These are phyloP conservation scores for Cercospora citrullina DNA, from an alignment of 2,329 filamentous ascomycete species.

Conservation along the genomic window DNA sequence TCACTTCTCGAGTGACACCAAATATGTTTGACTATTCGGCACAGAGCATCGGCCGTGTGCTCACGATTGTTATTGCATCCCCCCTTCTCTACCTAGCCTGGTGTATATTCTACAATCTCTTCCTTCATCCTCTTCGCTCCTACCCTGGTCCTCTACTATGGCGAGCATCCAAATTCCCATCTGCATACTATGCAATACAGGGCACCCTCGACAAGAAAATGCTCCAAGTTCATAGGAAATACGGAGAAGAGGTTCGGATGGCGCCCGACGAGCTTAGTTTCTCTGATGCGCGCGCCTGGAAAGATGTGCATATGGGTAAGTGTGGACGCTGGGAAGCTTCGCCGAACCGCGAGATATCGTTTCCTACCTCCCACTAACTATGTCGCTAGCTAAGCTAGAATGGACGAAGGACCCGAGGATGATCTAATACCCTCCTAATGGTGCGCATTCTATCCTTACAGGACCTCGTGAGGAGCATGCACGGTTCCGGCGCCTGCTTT, in stretches of 20 bases:
- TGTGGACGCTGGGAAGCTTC: too few species aligned
- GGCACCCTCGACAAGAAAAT: slow-evolving; percentile 17
- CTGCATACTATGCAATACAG: slow-evolving; percentile 12
- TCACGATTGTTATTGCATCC: slow-evolving; percentile 5
- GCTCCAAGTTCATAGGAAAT: slow-evolving; percentile 37
- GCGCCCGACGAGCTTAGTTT: slow-evolving; percentile 52
- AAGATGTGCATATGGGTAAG: slow-evolving; percentile 42
- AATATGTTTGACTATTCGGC: not conserved
- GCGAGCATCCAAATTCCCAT: slow-evolving; percentile 14
- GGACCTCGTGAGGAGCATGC: slow-evolving; percentile 19
- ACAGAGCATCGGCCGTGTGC: not conserved
- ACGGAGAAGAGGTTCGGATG: slow-evolving; percentile 49
- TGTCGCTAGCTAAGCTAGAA: too few species aligned
- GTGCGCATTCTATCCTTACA: slow-evolving; percentile 18
- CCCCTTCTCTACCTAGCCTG: slow-evolving; percentile 3
- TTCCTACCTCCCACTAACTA: too few species aligned
- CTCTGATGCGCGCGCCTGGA: slow-evolving; percentile 43
- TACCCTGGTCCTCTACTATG: slow-evolving; percentile 42
- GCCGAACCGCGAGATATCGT: too few species aligned
- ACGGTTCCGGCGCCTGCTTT: slow-evolving; percentile 20
- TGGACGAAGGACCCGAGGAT: slow-evolving; percentile 22
- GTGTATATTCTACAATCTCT: slow-evolving; percentile 43
- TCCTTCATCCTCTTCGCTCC: slow-evolving; percentile 45
- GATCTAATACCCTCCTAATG: slow-evolving; percentile 38
- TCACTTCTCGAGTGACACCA: not conserved